Evolutionary conservation across 2,329 filamentous ascomycete genomes (phyloP).

Genomic region (Paecilomyces niveus): DNA sequence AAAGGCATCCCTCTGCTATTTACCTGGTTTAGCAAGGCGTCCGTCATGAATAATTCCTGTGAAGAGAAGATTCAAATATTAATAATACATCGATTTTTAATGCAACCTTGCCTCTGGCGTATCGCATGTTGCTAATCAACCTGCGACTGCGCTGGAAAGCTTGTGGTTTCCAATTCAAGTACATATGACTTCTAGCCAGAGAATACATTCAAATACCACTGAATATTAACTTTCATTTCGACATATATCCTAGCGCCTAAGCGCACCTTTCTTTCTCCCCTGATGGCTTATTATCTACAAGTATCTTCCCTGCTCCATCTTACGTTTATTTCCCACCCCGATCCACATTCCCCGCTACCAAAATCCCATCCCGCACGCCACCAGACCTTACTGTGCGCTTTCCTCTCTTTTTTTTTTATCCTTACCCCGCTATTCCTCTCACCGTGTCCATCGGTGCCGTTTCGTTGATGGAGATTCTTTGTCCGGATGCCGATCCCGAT

Average conservation of each 20-base stretch:
- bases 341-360: background rate
- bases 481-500: background rate
- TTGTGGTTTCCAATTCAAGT: background rate
- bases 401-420: background rate
- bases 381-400: background rate
- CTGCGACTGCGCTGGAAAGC: background rate
- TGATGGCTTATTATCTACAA: background rate
- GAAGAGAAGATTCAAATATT: background rate
- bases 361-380: background rate
- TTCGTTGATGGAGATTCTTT: background rate
- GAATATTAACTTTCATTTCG: background rate
- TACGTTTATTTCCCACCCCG: no score
- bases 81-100: background rate
- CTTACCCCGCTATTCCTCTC: background rate
- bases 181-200: background rate
- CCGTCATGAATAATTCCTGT: background rate
- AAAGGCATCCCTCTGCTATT: background rate
- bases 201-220: background rate
- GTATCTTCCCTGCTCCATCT: background rate
- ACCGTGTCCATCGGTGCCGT: background rate
- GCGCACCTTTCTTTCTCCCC: background rate
- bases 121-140: background rate
- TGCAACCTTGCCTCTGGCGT: background rate
- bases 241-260: background rate
- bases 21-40: background rate